Evolutionary conservation across 2,329 filamentous ascomycete species (phyloP).

Genomic region (Chlorencoelia australis): DNA sequence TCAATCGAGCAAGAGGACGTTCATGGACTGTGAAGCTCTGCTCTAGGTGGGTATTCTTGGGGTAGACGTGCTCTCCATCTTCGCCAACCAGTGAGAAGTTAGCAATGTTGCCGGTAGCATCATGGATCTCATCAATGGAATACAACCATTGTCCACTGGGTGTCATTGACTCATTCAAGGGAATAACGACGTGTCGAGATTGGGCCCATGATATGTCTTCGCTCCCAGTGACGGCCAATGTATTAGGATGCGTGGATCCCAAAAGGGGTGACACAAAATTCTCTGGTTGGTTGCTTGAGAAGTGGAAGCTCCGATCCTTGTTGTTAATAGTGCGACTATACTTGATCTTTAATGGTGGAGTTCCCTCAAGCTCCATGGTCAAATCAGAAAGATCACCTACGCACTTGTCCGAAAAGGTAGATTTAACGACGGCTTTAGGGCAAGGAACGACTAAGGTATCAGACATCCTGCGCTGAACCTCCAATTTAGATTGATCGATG

Average conservation of each 20-base stretch:
- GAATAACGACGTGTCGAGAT: constrained; percentile 63
- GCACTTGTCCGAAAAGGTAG: constrained; percentile 59
- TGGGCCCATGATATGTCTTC: constrained; percentile 75
- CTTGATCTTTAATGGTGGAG: constrained; percentile 82
- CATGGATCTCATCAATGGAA: constrained; percentile 81
- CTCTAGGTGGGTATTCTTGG: constrained; percentile 52
- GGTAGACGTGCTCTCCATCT: constrained; percentile 52
- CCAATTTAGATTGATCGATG: constrained; percentile 85
- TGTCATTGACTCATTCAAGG: constrained; percentile 82
- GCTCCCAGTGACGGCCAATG: constrained; percentile 45
- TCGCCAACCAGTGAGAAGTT: constrained; percentile 60
- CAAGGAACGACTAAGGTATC: constrained; percentile 81
- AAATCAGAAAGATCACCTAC: constrained; percentile 81
- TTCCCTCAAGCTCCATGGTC: constrained; percentile 73
- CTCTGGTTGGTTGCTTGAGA: constrained; percentile 89
- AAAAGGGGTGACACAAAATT: constrained; percentile 70
- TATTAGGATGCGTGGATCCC: constrained; percentile 46
- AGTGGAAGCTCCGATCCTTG: constrained; percentile 74
- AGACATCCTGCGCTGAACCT: constrained; percentile 67
- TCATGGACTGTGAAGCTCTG: constrained; percentile 82
- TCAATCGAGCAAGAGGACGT: constrained; percentile 62
- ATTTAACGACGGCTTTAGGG: constrained; percentile 65
- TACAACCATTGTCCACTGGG: constrained; percentile 78
- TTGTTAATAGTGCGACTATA: constrained; percentile 85
- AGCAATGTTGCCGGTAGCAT: constrained; percentile 79